These are phyloP conservation scores for Coemansia aciculifera DNA, from an alignment of 192 early-diverging fungal genomes.

Conservation along the genomic window DNA sequence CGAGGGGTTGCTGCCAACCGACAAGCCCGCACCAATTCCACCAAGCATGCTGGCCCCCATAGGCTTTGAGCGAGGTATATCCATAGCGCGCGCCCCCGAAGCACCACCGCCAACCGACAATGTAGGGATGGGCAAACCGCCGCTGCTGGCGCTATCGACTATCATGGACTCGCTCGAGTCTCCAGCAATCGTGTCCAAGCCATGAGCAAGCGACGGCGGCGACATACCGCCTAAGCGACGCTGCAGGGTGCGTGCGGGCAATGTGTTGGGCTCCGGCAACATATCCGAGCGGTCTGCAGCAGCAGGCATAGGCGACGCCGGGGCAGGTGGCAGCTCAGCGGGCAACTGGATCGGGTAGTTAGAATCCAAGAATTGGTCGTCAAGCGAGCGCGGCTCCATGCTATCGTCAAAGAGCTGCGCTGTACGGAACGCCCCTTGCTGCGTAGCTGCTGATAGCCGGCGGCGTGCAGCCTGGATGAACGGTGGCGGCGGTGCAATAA, in stretches of 20 bases:
- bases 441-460: constrained; percentile 30
- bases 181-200: constrained; percentile 7
- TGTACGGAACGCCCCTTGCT: constrained; percentile 25
- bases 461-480: constrained; percentile 48
- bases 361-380: constrained; percentile 55
- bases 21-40: constrained; percentile 11
- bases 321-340: constrained; percentile 35
- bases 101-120: neutral
- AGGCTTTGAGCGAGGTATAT: constrained; percentile 24
- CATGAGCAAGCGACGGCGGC: constrained; percentile 5
- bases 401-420: constrained; percentile 13
- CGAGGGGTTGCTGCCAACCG: constrained; percentile 28
- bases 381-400: constrained; percentile 43
- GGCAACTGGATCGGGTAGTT: constrained; percentile 56
- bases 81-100: constrained; percentile 20
- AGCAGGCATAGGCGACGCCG: constrained; percentile 16
- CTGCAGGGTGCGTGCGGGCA: constrained; percentile 44
- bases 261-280: constrained; percentile 47
- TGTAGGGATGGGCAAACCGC: constrained; percentile 10
- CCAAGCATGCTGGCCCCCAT: constrained; percentile 3
- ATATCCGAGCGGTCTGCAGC: constrained; percentile 48
- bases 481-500: constrained; percentile 38
- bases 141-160: neutral
- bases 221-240: constrained; percentile 29
- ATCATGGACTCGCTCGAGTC: constrained; percentile 32